Evolutionary conservation across 768 basidiomycete genomes (phyloP).

Genomic region (Clitopilus hobsonii): DNA sequence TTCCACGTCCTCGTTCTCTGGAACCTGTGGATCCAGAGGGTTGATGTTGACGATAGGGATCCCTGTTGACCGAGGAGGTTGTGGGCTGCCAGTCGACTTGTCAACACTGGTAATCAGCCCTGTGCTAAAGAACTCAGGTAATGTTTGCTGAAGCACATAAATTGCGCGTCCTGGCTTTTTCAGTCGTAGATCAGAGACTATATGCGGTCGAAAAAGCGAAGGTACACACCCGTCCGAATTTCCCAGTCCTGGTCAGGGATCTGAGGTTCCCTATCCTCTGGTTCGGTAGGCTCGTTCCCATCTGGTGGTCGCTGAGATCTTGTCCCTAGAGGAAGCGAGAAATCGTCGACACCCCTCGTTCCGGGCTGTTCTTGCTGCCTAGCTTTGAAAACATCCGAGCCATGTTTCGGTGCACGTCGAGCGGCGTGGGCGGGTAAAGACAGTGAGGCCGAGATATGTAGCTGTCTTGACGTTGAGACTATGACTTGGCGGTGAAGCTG

Average conservation of each 20-base stretch:
- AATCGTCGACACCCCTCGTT: not conserved
- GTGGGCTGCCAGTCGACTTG: slow-evolving; percentile 35
- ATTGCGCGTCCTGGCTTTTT: slow-evolving; percentile 62
- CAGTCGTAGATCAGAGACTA: slow-evolving; percentile 4
- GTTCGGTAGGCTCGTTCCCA: not conserved
- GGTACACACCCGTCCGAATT: slow-evolving; percentile 60
- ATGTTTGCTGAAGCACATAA: slow-evolving; percentile 60
- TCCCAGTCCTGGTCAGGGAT: slow-evolving; percentile 76
- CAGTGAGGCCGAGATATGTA: too few relatives aligned
- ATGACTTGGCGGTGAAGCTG: too few relatives aligned
- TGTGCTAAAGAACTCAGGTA: slow-evolving; percentile 65
- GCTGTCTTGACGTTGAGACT: too few relatives aligned
- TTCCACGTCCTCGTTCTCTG: slow-evolving; percentile 32
- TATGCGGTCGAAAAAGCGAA: not conserved
- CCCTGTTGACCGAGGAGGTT: slow-evolving; percentile 14
- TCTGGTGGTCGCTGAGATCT: not conserved
- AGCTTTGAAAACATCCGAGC: too few relatives aligned
- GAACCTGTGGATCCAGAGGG: slow-evolving; percentile 19
- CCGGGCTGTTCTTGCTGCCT: not conserved
- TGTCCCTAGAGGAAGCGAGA: not conserved
- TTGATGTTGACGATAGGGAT: slow-evolving; percentile 24
- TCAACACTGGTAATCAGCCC: slow-evolving; percentile 61
- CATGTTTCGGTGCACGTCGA: too few relatives aligned
- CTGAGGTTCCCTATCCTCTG: slow-evolving; percentile 11
- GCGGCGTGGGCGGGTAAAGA: too few relatives aligned